Evolutionary conservation across 2,329 filamentous ascomycete species (phyloP).

Genomic region (Chaetomium sp.): DNA sequence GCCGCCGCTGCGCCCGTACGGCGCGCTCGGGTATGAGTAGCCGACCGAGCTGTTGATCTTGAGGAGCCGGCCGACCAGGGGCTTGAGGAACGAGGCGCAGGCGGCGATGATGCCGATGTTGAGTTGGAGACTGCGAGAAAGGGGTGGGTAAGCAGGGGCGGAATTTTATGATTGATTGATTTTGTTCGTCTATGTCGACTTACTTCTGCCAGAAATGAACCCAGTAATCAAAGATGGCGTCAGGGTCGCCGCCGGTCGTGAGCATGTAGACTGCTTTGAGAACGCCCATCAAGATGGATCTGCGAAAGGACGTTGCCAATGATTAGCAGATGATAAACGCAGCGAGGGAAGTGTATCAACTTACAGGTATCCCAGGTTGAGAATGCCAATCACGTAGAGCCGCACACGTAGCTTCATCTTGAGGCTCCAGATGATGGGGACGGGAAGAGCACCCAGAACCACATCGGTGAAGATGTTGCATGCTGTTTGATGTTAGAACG

Average conservation of each 20-base stretch:
- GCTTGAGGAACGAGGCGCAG: slow-evolving; percentile 23
- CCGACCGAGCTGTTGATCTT: slow-evolving; percentile 15
- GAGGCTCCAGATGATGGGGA: slow-evolving; percentile 24
- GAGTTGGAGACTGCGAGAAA: slow-evolving; percentile 12
- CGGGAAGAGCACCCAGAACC: slow-evolving; percentile 17
- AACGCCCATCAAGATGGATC: slow-evolving; percentile 19
- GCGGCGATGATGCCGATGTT: slow-evolving; percentile 24
- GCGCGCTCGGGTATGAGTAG: slow-evolving; percentile 14
- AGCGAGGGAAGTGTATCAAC: not conserved
- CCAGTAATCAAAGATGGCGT: slow-evolving; percentile 21
- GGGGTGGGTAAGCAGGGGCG: not conserved
- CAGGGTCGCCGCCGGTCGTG: slow-evolving; percentile 18
- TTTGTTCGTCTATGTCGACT: not conserved
- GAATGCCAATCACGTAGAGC: slow-evolving; percentile 23
- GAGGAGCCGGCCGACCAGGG: slow-evolving; percentile 22
- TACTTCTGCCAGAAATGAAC: slow-evolving; percentile 24
- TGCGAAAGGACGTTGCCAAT: not conserved
- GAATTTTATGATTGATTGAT: too few species aligned
- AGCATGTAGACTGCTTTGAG: slow-evolving; percentile 23
- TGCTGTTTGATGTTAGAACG: not conserved
- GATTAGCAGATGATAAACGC: not conserved
- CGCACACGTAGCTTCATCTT: slow-evolving; percentile 17
- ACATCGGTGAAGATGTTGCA: slow-evolving; percentile 26
- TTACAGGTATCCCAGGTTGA: slow-evolving; percentile 25
- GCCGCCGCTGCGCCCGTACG: not conserved